Percentiles rank a stretch among this genome's conserved stretches.
phyloP scores from a whole-genome alignment of 2,329 filamentous ascomycete species.

The Cladosporium sp. region DNA sequence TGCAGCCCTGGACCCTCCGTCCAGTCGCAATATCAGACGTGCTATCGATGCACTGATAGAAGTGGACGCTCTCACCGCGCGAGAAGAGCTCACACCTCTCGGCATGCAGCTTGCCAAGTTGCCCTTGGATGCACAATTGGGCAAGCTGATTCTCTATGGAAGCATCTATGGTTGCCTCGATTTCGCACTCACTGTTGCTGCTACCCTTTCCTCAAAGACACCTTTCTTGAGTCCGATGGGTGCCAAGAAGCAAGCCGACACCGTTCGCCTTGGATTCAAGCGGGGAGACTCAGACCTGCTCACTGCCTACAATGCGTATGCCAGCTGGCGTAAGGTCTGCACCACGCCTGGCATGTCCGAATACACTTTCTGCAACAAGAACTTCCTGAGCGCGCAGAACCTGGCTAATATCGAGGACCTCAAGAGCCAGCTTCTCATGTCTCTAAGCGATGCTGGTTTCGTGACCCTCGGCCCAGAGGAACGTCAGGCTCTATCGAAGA shows the following conservation, averaged over 20 bases:
- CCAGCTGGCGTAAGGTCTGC: slow-evolving; percentile 80
- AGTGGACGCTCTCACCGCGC: slow-evolving; percentile 76
- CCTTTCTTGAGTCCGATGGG: slow-evolving; percentile 87
- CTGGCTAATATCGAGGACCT: slow-evolving; percentile 90
- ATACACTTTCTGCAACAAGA: slow-evolving; percentile 88
- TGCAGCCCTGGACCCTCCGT: slow-evolving; percentile 84
- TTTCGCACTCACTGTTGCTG: slow-evolving; percentile 84
- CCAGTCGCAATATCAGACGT: slow-evolving; percentile 84
- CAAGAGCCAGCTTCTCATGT: slow-evolving; percentile 83
- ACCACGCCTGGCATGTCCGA: slow-evolving; percentile 67
- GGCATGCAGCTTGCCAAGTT: slow-evolving; percentile 82
- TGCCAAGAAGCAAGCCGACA: slow-evolving; percentile 75
- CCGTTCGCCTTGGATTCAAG: slow-evolving; percentile 72
- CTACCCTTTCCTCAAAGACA: slow-evolving; percentile 89
- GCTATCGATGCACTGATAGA: slow-evolving; percentile 92
- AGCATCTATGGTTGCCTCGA: slow-evolving; percentile 87
- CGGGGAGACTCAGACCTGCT: slow-evolving; percentile 85
- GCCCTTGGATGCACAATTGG: slow-evolving; percentile 88
- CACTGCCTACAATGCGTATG: slow-evolving; percentile 91
- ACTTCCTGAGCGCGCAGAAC: slow-evolving; percentile 85
- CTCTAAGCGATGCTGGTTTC: slow-evolving; percentile 81
- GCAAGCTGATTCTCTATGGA: slow-evolving; percentile 85
- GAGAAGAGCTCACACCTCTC: slow-evolving; percentile 80
- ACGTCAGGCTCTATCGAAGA: slow-evolving; percentile 62
- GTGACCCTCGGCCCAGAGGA: slow-evolving; percentile 71